Evolutionary conservation across 305 asterid genomes (phyloP).

Genomic region (Solanum chacoense): DNA sequence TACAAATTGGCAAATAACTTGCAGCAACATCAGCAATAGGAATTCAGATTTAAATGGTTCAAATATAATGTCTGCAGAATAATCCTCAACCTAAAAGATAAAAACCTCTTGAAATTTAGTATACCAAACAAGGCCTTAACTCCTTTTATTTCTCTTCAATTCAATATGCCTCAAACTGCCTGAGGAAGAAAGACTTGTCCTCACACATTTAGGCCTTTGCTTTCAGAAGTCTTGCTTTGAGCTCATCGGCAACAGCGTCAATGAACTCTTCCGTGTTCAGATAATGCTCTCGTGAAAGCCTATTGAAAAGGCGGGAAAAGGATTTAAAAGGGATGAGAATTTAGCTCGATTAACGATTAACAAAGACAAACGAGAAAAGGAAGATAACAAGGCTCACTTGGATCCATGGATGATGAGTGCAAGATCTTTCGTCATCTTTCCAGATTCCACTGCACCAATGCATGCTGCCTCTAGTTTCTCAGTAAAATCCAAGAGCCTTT

Average conservation of each 20-base stretch:
- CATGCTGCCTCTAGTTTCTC: constrained; percentile 94
- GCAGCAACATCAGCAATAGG: not conserved
- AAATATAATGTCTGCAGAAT: not conserved
- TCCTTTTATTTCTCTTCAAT: not conserved
- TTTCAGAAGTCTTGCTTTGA: constrained; percentile 53
- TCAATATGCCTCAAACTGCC: not conserved
- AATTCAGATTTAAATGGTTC: not conserved
- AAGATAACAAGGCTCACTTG: constrained; percentile 33
- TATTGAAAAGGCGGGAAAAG: not conserved
- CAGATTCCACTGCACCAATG: constrained; percentile 81
- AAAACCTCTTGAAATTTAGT: not conserved
- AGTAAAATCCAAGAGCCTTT: constrained; percentile 75
- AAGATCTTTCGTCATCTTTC: constrained; percentile 98
- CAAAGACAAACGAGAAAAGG: not conserved
- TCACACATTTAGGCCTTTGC: constrained; percentile 23
- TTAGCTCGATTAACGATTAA: not conserved
- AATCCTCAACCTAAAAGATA: not conserved
- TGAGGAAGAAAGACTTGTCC: not conserved
- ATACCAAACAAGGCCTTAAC: not conserved
- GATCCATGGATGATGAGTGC: constrained; percentile 93
- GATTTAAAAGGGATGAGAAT: constrained; percentile 5
- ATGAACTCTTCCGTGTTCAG: constrained; percentile 59
- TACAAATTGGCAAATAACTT: not conserved
- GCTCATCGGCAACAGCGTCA: constrained; percentile 51
- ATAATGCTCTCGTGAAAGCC: constrained; percentile 35